phyloP scores from a whole-genome alignment of 768 basidiomycete species.

The Astraeus odoratus region DNA sequence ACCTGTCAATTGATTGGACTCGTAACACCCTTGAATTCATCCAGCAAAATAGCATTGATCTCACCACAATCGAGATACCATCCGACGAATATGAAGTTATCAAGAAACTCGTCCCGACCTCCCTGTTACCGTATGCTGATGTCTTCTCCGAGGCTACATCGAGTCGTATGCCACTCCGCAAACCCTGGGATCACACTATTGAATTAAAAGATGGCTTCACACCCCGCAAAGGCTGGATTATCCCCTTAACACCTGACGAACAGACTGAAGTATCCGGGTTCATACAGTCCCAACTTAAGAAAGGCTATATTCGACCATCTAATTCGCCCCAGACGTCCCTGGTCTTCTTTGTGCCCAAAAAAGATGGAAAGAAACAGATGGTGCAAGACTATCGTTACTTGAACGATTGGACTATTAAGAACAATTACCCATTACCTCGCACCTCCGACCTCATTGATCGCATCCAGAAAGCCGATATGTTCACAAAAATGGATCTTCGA shows the following conservation, averaged over 20 bases:
- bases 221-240: neutral
- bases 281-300: too few relatives aligned
- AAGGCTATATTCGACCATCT: too few relatives aligned
- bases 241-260: neutral
- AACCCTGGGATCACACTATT: constrained; percentile 4
- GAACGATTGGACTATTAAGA: neutral
- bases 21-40: constrained; percentile 13
- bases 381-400: neutral
- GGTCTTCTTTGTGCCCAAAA: too few relatives aligned
- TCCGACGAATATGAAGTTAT: neutral
- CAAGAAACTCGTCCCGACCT: too few relatives aligned
- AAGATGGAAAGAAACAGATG: too few relatives aligned
- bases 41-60: neutral
- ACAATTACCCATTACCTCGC: neutral
- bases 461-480: neutral
- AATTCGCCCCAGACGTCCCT: too few relatives aligned
- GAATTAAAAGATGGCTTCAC: too few relatives aligned
- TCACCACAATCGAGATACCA: neutral
- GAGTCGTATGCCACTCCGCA: neutral
- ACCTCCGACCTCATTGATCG: neutral
- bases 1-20: constrained; percentile 18
- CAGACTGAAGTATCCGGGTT: neutral
- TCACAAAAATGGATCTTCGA: too few relatives aligned
- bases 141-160: constrained; percentile 2
- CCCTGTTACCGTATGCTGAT: neutral